Evolutionary conservation across 176 grass and related monocot genomes (phyloP).

Genomic region (Puya raimondii): DNA sequence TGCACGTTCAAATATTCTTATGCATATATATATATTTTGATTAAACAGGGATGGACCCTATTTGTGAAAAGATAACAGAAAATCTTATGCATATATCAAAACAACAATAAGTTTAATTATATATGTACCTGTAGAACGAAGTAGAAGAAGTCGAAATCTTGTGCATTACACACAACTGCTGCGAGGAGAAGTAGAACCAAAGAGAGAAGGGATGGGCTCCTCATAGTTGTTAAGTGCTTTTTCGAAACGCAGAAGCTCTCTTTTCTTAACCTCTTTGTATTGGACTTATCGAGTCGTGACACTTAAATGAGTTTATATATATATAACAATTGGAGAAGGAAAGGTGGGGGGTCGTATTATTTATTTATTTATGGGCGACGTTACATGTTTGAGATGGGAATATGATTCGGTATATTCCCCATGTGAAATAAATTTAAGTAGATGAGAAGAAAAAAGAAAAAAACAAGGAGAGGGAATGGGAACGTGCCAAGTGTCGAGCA

Average conservation of each 20-base stretch:
- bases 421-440: background rate
- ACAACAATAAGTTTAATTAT: too few relatives aligned
- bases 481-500: background rate
- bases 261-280: background rate
- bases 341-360: background rate
- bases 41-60: too few relatives aligned
- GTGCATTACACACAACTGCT: constrained; percentile 16
- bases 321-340: background rate
- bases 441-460: background rate
- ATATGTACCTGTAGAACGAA: constrained; percentile 47
- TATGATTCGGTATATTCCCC: constrained; percentile 20
- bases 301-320: constrained; percentile 14
- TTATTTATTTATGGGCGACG: constrained; percentile 30
- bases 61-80: too few relatives aligned
- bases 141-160: constrained; percentile 87
- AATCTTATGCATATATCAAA: too few relatives aligned
- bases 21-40: too few relatives aligned
- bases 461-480: background rate
- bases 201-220: constrained; percentile 3
- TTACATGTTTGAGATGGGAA: background rate
- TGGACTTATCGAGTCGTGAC: background rate
- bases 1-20: too few relatives aligned
- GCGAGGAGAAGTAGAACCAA: constrained; percentile 28
- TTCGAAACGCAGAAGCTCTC: background rate
- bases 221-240: constrained; percentile 26